Evolutionary conservation across 768 basidiomycete species (phyloP), one percentile per base, ranked within the genome.

Genomic region (Leccinum uliginosum): DNA sequence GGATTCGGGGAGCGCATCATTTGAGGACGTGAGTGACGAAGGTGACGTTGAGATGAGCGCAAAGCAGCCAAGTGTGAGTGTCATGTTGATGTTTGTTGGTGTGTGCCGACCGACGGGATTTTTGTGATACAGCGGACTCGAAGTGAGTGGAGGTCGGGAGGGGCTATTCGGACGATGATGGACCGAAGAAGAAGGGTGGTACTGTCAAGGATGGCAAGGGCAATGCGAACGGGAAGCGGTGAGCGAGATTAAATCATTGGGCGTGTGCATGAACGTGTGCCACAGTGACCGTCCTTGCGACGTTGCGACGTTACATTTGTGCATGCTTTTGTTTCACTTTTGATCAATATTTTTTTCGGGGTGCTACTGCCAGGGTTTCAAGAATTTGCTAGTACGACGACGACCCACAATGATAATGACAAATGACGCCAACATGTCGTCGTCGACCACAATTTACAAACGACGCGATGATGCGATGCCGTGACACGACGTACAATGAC

Each of bases 1-100:
- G 0, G 80, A 84, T 48, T 83, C 83, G 50, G 89, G 78, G 34
- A 84, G 81, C 62, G 89, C 72, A 17, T 91, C 87, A 49, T 91
- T 73, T 44, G 80, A 73, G 6, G 78, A 76, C 14, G 83, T 79
- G 26, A 88, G 87, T 58, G 85, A 88, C 53, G 85, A 86, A 55
- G 86, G 93, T 10, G 92, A 95, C 55, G 94, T 65, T 99, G 96
- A 95, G 95, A 97, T 65, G 93, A 93, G 73, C 78, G 83, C 46
- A 95, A 94, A 71, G 94, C 94, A 8, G 91, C 91, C 8, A 89
- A 89, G 79, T 89, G 86, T 91, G 66, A 64, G 78, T 56, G 45
- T 45, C 15, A 3, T 17, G 15, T 26, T 29, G 24, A 1, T 10
- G 0, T 53, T 12, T n/a, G 9, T 17, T 51, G 2, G 56, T 15